These are phyloP conservation scores for Suillus tomentosus DNA, from an alignment of 768 basidiomycete genomes.

Conservation along the genomic window DNA sequence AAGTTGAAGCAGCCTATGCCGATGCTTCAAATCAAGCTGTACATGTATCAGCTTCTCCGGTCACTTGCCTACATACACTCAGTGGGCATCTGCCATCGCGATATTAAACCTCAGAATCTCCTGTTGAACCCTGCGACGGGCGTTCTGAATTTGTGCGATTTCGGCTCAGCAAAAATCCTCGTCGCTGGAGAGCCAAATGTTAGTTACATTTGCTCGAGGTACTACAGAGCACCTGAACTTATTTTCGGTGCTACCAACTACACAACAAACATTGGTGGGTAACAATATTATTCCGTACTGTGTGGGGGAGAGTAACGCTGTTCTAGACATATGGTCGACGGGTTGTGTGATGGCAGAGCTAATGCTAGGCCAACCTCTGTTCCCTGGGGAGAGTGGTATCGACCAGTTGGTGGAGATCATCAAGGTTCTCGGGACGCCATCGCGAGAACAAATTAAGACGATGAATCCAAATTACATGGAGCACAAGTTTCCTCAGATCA, in stretches of 20 bases:
- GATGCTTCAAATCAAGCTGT: constrained; percentile 98
- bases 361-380: constrained; percentile 98
- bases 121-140: constrained; percentile 97
- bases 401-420: constrained; percentile 99
- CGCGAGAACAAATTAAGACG: constrained; percentile 99
- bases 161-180: constrained; percentile 98
- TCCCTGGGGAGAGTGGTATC: constrained; percentile 98
- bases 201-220: constrained; percentile 99
- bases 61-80: constrained; percentile 99
- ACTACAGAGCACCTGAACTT: constrained; percentile 98
- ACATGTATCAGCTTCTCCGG: constrained; percentile 99
- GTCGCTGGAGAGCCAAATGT: constrained; percentile 98
- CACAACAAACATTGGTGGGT: constrained; percentile 96
- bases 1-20: constrained; percentile 99
- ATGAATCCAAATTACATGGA: constrained; percentile 99
- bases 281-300: neutral
- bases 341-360: constrained; percentile 99
- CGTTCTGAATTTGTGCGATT: constrained; percentile 97
- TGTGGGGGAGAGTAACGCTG: constrained; percentile 13
- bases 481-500: constrained; percentile 99
- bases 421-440: constrained; percentile 98
- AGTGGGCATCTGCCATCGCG: constrained; percentile 98
- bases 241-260: constrained; percentile 99
- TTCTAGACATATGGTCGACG: constrained; percentile 96
- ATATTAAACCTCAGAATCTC: constrained; percentile 99